A percentile compares a stretch with the other conserved stretches of the same genome.
phyloP scores from a whole-genome alignment of 352 stramenopile species.

The Salisapilia sapeloensis region DNA sequence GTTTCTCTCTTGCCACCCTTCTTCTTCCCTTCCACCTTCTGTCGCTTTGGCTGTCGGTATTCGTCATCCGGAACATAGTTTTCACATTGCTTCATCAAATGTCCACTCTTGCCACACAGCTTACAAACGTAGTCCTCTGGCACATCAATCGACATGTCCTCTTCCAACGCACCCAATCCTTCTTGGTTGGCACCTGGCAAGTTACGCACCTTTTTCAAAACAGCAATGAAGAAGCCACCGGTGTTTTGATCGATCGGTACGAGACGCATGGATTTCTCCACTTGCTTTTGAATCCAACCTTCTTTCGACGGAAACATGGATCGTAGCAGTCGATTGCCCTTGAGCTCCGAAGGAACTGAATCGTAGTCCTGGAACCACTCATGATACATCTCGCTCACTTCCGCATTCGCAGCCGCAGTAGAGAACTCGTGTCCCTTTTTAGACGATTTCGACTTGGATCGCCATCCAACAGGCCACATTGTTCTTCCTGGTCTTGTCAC shows the following conservation, averaged over 20 bases:
- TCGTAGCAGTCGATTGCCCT: slow-evolving; percentile 36
- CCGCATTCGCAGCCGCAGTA: slow-evolving; percentile 3
- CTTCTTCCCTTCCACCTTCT: slow-evolving; percentile 4
- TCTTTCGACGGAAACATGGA: slow-evolving; percentile 77
- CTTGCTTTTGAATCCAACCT: slow-evolving; percentile 9
- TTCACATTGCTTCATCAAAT: slow-evolving; percentile 61
- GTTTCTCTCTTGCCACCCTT: slow-evolving; percentile 38
- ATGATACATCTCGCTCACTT: slow-evolving; percentile 12
- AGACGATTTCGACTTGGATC: slow-evolving; percentile 76
- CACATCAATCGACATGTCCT: slow-evolving; percentile 24
- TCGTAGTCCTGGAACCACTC: slow-evolving; percentile 64
- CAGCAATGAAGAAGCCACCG: slow-evolving; percentile 97
- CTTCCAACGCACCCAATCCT: slow-evolving; percentile 21
- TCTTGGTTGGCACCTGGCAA: slow-evolving; percentile 35
- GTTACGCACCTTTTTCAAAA: slow-evolving; percentile 79
- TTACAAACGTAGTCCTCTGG: slow-evolving; percentile 64
- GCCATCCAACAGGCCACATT: slow-evolving; percentile 64
- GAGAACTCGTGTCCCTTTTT: slow-evolving; percentile 66
- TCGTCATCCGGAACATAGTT: slow-evolving; percentile 35
- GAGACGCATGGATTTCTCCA: slow-evolving; percentile 87
- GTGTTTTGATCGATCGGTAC: slow-evolving; percentile 97
- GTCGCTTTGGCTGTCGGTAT: slow-evolving; percentile 13
- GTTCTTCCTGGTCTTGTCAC: slow-evolving; percentile 26
- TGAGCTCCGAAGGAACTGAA: slow-evolving; percentile 32
- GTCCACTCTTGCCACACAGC: slow-evolving; percentile 32